These are phyloP conservation scores for Pyrrhoderma lamaoense DNA, from an alignment of 1,284 basidiomycete genomes.

Conservation along the genomic window DNA sequence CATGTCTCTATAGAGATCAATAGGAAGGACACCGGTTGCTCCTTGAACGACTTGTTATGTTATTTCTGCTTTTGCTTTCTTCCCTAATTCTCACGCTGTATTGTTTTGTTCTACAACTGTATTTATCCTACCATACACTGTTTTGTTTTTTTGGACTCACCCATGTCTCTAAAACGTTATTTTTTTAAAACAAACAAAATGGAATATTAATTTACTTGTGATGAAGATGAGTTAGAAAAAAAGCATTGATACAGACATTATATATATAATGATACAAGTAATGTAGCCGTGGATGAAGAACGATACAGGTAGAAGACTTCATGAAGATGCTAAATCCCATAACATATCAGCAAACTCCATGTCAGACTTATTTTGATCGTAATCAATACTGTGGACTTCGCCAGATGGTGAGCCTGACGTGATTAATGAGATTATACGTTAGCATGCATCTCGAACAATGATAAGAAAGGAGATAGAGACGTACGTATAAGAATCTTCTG, in stretches of 20 bases:
- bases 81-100: too few species aligned
- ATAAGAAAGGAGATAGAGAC: constrained; percentile 26
- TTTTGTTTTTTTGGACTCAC: not conserved
- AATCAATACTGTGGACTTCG: constrained; percentile 44
- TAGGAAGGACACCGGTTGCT: constrained; percentile 1
- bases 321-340: constrained; percentile 55
- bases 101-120: too few species aligned
- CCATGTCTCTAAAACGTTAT: too few species aligned
- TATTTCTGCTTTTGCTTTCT: too few species aligned
- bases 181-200: too few species aligned
- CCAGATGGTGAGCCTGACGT: constrained; percentile 53
- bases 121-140: too few species aligned
- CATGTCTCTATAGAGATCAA: not conserved
- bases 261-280: not conserved
- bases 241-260: too few species aligned
- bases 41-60: not conserved
- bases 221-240: too few species aligned
- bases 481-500: constrained; percentile 61
- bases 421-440: too few species aligned
- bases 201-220: too few species aligned
- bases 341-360: constrained; percentile 35
- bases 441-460: not conserved
- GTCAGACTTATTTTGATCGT: constrained; percentile 26
- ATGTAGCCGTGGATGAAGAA: not conserved
- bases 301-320: constrained; percentile 20